phyloP scores from a whole-genome alignment of 352 stramenopile genomes.

The Pythium dissimile region DNA sequence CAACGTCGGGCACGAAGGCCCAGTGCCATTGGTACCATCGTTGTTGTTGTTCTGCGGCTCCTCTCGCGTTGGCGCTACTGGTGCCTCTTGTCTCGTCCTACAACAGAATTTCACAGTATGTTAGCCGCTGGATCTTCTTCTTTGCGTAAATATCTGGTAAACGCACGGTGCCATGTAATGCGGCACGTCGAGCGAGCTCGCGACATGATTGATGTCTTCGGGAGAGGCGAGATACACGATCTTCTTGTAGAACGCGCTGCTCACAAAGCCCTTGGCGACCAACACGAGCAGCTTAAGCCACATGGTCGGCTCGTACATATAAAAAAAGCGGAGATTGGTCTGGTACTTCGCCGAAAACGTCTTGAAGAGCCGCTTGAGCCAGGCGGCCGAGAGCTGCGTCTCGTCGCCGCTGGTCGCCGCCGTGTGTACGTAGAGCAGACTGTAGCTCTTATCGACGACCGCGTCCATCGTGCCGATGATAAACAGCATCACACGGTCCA shows the following conservation, averaged over 20 bases:
- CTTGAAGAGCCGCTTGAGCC: conserved; percentile 67
- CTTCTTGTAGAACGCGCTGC: conserved; percentile 66
- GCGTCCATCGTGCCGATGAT: conserved; percentile 64
- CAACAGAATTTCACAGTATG: no score
- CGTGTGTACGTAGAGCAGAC: conserved; percentile 64
- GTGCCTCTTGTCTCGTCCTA: conserved; percentile 6
- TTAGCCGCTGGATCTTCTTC: no score
- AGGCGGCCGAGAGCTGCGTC: conserved; percentile 53
- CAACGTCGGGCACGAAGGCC: background rate
- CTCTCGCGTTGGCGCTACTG: background rate
- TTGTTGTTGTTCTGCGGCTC: background rate
- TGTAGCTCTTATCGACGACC: conserved; percentile 56
- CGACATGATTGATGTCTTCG: conserved; percentile 50
- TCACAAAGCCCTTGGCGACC: conserved; percentile 61
- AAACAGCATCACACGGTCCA: conserved; percentile 74
- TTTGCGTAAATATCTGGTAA: no score
- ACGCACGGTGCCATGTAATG: conserved; percentile 45
- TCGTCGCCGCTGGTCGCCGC: conserved; percentile 31
- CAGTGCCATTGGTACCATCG: background rate
- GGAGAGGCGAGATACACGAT: conserved; percentile 62
- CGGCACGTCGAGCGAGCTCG: conserved; percentile 43
- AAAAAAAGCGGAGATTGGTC: conserved; percentile 71
- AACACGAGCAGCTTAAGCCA: conserved; percentile 75
- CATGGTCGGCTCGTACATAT: conserved; percentile 70
- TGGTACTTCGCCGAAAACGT: conserved; percentile 54